These are phyloP conservation scores for Pichia sp. DNA, from an alignment of 1,139 yeast species.

Conservation along the genomic window DNA sequence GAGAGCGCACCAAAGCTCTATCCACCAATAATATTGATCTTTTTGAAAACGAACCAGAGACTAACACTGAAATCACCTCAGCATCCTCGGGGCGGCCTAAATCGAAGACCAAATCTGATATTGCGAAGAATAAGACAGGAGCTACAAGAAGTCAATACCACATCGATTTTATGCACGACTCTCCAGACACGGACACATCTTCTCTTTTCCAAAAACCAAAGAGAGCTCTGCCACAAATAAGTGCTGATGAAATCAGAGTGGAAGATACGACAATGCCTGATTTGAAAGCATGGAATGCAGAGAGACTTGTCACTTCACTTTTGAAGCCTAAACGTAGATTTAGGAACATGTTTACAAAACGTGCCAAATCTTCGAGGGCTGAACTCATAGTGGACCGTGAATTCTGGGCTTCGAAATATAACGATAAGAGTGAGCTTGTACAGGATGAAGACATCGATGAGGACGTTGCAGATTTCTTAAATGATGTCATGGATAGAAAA, in stretches of 20 bases:
- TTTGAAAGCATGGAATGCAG: conserved; percentile 68
- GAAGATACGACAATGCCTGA: conserved; percentile 52
- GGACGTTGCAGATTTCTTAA: conserved; percentile 24
- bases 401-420: conserved; percentile 67
- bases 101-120: no score
- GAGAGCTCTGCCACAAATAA: conserved; percentile 35
- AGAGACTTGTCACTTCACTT: conserved; percentile 59
- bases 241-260: conserved; percentile 28
- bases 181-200: conserved; percentile 32
- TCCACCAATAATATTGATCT: no score
- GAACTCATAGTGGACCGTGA: conserved; percentile 41
- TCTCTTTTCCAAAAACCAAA: conserved; percentile 45
- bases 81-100: no score
- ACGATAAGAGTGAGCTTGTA: conserved; percentile 30
- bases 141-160: not conserved
- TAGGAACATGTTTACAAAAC: conserved; percentile 8
- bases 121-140: no score
- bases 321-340: conserved; percentile 45
- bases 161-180: conserved; percentile 40
- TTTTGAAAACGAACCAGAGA: no score
- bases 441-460: conserved; percentile 13
- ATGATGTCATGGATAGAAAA: conserved; percentile 19
- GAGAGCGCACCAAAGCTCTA: no score
- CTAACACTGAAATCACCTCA: no score
- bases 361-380: conserved; percentile 6